phyloP scores from a whole-genome alignment of 106 monocot genomes.

The Dendrobium chrysotoxum region DNA sequence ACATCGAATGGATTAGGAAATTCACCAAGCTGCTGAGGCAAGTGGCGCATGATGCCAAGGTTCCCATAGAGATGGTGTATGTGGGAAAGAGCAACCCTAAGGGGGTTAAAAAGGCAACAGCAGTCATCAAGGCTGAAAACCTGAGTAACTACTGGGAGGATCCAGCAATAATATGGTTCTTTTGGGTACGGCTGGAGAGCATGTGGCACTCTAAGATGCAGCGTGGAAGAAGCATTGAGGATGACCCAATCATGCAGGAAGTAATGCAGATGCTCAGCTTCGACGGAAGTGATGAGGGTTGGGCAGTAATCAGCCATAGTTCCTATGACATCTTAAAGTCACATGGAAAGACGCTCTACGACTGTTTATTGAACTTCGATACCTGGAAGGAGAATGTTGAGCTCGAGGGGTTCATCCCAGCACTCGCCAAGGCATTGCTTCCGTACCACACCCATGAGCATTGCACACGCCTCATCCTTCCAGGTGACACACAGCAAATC shows the following conservation, averaged over 20 bases:
- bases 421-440: constrained; percentile 44
- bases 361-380: constrained; percentile 51
- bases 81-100: constrained; percentile 88
- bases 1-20: constrained; percentile 69
- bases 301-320: constrained; percentile 65
- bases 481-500: constrained; percentile 36
- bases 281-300: constrained; percentile 71
- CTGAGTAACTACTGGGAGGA: constrained; percentile 66
- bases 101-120: constrained; percentile 40
- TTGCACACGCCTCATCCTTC: constrained; percentile 74
- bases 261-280: constrained; percentile 71
- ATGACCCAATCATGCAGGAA: constrained; percentile 68
- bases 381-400: constrained; percentile 51
- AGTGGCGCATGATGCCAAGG: constrained; percentile 33
- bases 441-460: constrained; percentile 65
- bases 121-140: constrained; percentile 36
- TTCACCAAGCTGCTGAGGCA: constrained; percentile 43
- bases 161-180: constrained; percentile 74
- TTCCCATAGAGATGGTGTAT: constrained; percentile 75
- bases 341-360: constrained; percentile 40
- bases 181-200: constrained; percentile 83
- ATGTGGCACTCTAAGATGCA: constrained; percentile 88
- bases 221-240: constrained; percentile 32
- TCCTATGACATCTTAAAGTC: constrained; percentile 44
- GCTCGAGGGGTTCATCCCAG: constrained; percentile 45